Percentiles rank a stretch among this genome's conserved stretches.
These are phyloP conservation scores for Cerrena zonata DNA, from an alignment of 1,284 basidiomycete genomes.

Conservation along the genomic window DNA sequence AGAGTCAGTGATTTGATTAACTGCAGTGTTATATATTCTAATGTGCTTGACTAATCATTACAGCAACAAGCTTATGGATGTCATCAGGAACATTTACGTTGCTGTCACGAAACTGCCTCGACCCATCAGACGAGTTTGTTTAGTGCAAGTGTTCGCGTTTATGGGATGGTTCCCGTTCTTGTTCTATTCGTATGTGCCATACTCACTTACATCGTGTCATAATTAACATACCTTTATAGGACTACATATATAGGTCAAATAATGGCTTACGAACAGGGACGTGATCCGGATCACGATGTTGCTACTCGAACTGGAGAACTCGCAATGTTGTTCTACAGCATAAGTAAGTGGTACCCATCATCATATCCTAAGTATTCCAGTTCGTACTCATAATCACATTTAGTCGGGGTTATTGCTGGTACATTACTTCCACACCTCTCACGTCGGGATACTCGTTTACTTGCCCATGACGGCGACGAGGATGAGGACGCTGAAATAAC, in stretches of 20 bases:
- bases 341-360: constrained; percentile 46
- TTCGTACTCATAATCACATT: constrained; percentile 10
- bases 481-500: constrained; percentile 69
- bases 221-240: constrained; percentile 29
- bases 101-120: constrained; percentile 73
- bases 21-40: not conserved
- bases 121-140: constrained; percentile 82
- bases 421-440: constrained; percentile 79
- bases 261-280: constrained; percentile 71
- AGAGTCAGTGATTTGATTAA: constrained; percentile 27
- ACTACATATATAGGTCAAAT: constrained; percentile 90
- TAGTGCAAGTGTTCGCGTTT: constrained; percentile 85
- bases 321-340: constrained; percentile 85
- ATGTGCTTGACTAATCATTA: constrained; percentile 9
- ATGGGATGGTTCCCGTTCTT: constrained; percentile 96
- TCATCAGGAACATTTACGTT: constrained; percentile 70
- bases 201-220: constrained; percentile 4
- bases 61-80: constrained; percentile 49
- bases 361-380: constrained; percentile 2
- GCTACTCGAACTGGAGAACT: constrained; percentile 85
- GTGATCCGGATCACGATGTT: constrained; percentile 70
- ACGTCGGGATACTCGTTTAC: constrained; percentile 69
- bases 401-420: constrained; percentile 82
- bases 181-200: constrained; percentile 71
- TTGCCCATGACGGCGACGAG: constrained; percentile 64